Evolutionary conservation across 1,139 yeast species (phyloP), one percentile per base, ranked within the genome.

Genomic region (Hemisphaericaspora subhashii): DNA sequence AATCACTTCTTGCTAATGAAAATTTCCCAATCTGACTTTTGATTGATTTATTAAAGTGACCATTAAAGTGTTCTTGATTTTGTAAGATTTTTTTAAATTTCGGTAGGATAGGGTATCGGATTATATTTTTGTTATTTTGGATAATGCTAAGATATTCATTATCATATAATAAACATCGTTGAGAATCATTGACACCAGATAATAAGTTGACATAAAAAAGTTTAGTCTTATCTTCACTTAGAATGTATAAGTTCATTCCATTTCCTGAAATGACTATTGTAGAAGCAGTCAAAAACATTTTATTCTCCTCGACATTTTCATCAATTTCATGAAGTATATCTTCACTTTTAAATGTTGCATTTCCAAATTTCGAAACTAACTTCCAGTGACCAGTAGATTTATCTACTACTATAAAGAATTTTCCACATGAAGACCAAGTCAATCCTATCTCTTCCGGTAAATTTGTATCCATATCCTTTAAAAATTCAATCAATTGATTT

Each of bases 361-460:
- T 56, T 1, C 77, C 77, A 43, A 68, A 69, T 42, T 60, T 64
- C 3, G 74, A 62, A 25, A 55, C 50, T 5, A 69, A 45, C 11
- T 56, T 53, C 76, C 75, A 72, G 27, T 45, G 44, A 1, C 63
- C 64, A 13, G 57, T 46, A 3, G 41, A 38, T 5, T 39, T 27
- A 40, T 60, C 52, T 11, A 60, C 41, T 2, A 59, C 22, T 2
- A 52, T 46, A 40, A 69, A 63, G 41, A 60, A 69, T 15, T 53
- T 53, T 3, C 77, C 77, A 48, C 68, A 58, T 1, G 65, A 57
- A 0, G 74, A 59, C 76, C 76, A 71, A 22, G 23, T 31, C 20
- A 46, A 28, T 3, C 38, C 38, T 5, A 47, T 41, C 9, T 38
- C 31, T 6, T 35, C 33, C 20, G 31, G 36, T 8, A 30, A 32